phyloP scores from a whole-genome alignment of 108 stramenopile species.

The Nannochloropsis gaditana region DNA sequence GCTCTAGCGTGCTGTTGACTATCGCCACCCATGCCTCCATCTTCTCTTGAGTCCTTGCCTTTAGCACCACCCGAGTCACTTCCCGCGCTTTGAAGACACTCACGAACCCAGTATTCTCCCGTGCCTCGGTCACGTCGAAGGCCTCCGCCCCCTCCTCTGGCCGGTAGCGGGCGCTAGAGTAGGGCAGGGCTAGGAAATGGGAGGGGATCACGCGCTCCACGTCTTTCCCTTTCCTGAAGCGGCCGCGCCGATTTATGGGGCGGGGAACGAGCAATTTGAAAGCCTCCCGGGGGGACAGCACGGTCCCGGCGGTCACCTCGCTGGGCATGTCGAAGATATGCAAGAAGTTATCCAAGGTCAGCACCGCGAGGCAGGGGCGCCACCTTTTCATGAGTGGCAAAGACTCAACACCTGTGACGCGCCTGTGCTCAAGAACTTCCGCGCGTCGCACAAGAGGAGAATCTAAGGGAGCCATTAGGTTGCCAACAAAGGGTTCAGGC shows the following conservation, averaged over 20 bases:
- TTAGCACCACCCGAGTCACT: background rate
- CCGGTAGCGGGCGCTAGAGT: background rate
- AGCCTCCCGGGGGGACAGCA: conserved; percentile 8
- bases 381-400: background rate
- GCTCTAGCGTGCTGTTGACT: background rate
- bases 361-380: background rate
- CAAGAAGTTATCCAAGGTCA: background rate
- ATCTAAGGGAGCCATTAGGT: background rate
- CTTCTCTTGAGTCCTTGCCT: background rate
- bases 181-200: background rate
- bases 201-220: conserved; percentile 6
- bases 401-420: background rate
- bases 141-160: background rate
- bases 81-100: background rate
- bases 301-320: background rate
- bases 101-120: background rate
- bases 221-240: background rate
- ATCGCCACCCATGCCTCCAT: conserved; percentile 9
- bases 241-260: background rate
- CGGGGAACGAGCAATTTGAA: background rate
- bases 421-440: background rate
- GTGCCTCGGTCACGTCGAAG: background rate
- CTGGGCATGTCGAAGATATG: background rate
- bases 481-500: background rate
- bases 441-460: background rate